Conservation (phyloP, 2,329 filamentous ascomycete species). For the Aspergillus sp. region DNA sequence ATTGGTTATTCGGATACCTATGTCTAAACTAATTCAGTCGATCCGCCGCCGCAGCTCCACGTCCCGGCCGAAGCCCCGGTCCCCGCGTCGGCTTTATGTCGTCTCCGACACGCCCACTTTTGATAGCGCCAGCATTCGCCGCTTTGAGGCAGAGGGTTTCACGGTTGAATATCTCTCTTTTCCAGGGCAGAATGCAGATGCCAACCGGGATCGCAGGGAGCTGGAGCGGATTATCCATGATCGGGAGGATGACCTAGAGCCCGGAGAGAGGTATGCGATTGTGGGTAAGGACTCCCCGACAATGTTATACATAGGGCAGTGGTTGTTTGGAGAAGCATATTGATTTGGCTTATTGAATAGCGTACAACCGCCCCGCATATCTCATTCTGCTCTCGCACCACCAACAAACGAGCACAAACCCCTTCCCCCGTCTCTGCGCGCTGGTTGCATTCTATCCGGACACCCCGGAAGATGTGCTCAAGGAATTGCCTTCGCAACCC, state of each 20-base stretch:
- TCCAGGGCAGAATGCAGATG: conserved; percentile 16
- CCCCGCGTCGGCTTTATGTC: conserved; percentile 28
- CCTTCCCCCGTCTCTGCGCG: conserved; percentile 57
- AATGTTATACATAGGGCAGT: neutral
- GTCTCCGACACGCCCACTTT: conserved; percentile 43
- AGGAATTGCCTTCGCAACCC: neutral
- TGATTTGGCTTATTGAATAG: conserved; percentile 22
- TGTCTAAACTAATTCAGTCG: conserved; percentile 1
- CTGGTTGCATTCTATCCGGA: conserved; percentile 60
- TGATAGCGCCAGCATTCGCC: conserved; percentile 51
- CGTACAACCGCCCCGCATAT: conserved; percentile 59
- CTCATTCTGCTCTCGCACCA: conserved; percentile 50
- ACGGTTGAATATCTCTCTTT: conserved; percentile 56
- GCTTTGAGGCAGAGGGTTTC: conserved; percentile 61
- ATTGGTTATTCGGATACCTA: neutral
- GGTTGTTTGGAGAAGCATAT: neutral
- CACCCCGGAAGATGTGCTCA: neutral
- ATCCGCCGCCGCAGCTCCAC: conserved; percentile 8
- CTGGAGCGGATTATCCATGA: conserved; percentile 51
- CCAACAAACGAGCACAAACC: conserved; percentile 50
- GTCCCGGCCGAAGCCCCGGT: conserved; percentile 5
- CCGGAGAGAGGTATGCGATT: conserved; percentile 58
- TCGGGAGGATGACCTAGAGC: conserved; percentile 54
- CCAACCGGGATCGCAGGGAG: conserved; percentile 51
- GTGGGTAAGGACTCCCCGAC: conserved; percentile 48